These are phyloP conservation scores for Leccinum disarticulatum DNA, from an alignment of 768 basidiomycete genomes.

Conservation along the genomic window DNA sequence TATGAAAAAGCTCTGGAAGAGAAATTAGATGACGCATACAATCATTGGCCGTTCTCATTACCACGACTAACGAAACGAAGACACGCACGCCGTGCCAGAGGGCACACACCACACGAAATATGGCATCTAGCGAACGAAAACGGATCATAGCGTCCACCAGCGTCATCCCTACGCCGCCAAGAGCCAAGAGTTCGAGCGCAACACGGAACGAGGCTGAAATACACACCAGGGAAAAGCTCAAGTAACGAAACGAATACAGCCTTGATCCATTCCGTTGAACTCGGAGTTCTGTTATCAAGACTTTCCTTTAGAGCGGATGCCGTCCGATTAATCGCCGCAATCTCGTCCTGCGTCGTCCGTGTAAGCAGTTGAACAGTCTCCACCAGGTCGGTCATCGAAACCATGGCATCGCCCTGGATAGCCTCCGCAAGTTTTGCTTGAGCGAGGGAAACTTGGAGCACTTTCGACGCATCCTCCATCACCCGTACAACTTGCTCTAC, in stretches of 20 bases:
- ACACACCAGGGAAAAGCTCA: constrained; percentile 27
- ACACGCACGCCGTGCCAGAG: constrained; percentile 35
- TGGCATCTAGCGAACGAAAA: constrained; percentile 29
- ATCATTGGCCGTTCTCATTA: constrained; percentile 24
- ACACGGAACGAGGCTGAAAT: constrained; percentile 1
- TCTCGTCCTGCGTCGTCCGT: constrained; percentile 39
- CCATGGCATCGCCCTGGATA: constrained; percentile 38
- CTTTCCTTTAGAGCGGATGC: constrained; percentile 30
- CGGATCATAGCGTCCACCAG: constrained; percentile 14
- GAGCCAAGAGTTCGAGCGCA: neutral
- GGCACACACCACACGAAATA: constrained; percentile 24
- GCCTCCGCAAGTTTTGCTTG: constrained; percentile 33
- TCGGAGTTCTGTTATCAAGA: constrained; percentile 22
- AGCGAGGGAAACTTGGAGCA: constrained; percentile 33
- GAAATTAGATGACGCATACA: constrained; percentile 6
- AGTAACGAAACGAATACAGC: constrained; percentile 13
- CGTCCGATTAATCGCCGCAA: constrained; percentile 49
- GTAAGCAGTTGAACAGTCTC: constrained; percentile 39
- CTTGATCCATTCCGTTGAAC: constrained; percentile 23
- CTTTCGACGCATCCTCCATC: constrained; percentile 22
- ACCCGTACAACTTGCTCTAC: constrained; percentile 19
- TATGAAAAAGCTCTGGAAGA: constrained; percentile 36
- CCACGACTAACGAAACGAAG: constrained; percentile 42
- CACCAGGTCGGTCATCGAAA: constrained; percentile 37
- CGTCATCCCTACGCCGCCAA: constrained; percentile 11